Conservation (phyloP, 108 stramenopile species). For the Skeletonema tropicum region DNA sequence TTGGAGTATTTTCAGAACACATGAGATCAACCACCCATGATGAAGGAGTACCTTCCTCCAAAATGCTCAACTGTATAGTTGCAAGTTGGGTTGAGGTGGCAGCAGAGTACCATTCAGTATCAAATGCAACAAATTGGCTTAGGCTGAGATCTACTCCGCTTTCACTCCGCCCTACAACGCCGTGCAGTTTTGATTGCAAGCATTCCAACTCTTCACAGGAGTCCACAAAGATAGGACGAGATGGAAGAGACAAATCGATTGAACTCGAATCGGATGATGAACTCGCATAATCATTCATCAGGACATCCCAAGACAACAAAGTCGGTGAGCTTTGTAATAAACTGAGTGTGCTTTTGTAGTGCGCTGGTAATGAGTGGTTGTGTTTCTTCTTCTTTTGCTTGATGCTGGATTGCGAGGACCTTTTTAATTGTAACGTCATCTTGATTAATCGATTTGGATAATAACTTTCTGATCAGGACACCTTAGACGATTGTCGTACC, state of each 20-base stretch:
- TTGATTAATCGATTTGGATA: conserved; percentile 10
- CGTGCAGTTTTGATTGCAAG: conserved; percentile 27
- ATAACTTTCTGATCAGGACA: conserved; percentile 16
- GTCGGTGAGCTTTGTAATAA: conserved; percentile 1
- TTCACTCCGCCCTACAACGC: not conserved
- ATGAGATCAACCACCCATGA: conserved; percentile 44
- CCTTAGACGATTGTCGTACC: conserved; percentile 11
- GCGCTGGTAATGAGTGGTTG: conserved; percentile 3
- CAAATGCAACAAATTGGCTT: conserved; percentile 34
- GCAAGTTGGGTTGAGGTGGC: conserved; percentile 30
- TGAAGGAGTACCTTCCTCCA: conserved; percentile 29
- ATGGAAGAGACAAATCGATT: conserved; percentile 34
- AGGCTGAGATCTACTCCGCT: conserved; percentile 5
- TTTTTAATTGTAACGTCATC: not conserved
- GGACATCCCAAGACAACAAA: conserved; percentile 3
- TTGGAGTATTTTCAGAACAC: not conserved
- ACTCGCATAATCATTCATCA: conserved; percentile 7
- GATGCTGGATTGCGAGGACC: not conserved
- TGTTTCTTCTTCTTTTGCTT: conserved; percentile 4
- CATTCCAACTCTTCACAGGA: conserved; percentile 12
- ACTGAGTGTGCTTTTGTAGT: conserved; percentile 5
- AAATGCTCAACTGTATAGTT: conserved; percentile 42
- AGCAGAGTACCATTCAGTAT: conserved; percentile 34
- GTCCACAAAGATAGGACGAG: conserved; percentile 48
- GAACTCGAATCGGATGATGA: not conserved